Evolutionary conservation across 1,139 yeast genomes (phyloP).

Genomic region (Fermentozyma sake): DNA sequence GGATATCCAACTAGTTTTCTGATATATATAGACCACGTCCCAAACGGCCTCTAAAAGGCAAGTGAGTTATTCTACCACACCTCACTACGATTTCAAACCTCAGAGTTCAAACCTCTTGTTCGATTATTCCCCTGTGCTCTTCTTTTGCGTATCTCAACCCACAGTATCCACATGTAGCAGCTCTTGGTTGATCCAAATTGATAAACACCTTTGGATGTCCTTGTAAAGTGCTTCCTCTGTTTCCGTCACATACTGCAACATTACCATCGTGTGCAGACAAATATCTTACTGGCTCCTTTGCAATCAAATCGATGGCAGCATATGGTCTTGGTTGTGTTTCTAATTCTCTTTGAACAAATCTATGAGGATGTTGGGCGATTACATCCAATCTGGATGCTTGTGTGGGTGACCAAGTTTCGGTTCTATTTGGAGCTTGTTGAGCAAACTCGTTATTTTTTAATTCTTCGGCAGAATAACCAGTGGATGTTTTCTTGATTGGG

Average conservation of each 20-base stretch:
- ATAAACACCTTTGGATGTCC: slow-evolving; percentile 87
- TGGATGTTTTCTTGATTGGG: slow-evolving; percentile 16
- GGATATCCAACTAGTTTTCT: too few species aligned
- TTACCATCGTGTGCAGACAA: slow-evolving; percentile 47
- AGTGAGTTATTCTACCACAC: too few species aligned
- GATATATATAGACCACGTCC: too few species aligned
- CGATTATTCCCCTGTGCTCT: slow-evolving; percentile 37
- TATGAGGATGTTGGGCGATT: slow-evolving; percentile 48
- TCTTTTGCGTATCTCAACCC: slow-evolving; percentile 62
- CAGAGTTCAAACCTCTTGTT: too few species aligned
- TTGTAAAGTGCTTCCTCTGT: slow-evolving; percentile 60
- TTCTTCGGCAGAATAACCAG: slow-evolving; percentile 38
- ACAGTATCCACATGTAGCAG: slow-evolving; percentile 78
- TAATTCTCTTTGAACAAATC: slow-evolving; percentile 72
- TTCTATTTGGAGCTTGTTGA: slow-evolving; percentile 74
- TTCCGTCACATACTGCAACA: slow-evolving; percentile 83
- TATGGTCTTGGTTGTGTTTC: slow-evolving; percentile 70
- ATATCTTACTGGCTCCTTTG: slow-evolving; percentile 67
- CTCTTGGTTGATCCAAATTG: slow-evolving; percentile 71
- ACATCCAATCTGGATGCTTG: slow-evolving; percentile 64
- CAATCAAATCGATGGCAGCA: slow-evolving; percentile 81
- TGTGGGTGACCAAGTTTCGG: slow-evolving; percentile 63
- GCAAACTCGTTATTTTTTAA: slow-evolving; percentile 31
- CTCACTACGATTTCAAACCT: too few species aligned
- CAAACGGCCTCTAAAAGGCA: too few species aligned